Percentiles rank a stretch among this genome's conserved stretches.
Evolutionary conservation across 192 early-diverging fungal genomes (phyloP).

Genomic region (Chytriomyces confervae): DNA sequence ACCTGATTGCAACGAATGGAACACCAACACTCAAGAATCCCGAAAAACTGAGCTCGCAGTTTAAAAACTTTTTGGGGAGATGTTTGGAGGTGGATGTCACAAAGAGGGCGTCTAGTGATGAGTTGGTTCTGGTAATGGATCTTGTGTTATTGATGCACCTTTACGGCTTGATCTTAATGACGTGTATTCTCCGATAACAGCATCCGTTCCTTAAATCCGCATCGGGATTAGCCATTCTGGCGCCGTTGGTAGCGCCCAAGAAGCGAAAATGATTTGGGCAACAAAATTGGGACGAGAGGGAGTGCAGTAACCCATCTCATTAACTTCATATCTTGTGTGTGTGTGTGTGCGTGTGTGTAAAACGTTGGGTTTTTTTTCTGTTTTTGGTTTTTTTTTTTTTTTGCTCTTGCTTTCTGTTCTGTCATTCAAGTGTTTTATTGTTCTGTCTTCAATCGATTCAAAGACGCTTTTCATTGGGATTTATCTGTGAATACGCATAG

Average conservation of each 20-base stretch:
- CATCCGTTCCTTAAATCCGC: conserved; percentile 88
- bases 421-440: too few relatives aligned
- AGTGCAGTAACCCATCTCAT: too few relatives aligned
- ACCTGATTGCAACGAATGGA: conserved; percentile 87
- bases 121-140: conserved; percentile 73
- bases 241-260: conserved; percentile 74
- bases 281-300: too few relatives aligned
- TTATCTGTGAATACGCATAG: too few relatives aligned
- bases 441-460: too few relatives aligned
- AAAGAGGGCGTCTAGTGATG: conserved; percentile 78
- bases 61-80: conserved; percentile 90
- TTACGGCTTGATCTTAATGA: background rate
- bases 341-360: too few relatives aligned
- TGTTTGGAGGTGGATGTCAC: conserved; percentile 91
- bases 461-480: too few relatives aligned
- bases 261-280: conserved; percentile 33
- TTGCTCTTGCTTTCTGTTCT: too few relatives aligned
- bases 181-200: conserved; percentile 37
- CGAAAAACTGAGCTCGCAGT: conserved; percentile 77
- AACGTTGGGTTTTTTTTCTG: too few relatives aligned
- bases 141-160: background rate
- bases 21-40: conserved; percentile 91
- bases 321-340: too few relatives aligned
- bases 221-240: conserved; percentile 74
- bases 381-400: too few relatives aligned